Base-by-base conservation (phyloP, 1,284 basidiomycete species). In the Trichosporon coremiiforme region DNA sequence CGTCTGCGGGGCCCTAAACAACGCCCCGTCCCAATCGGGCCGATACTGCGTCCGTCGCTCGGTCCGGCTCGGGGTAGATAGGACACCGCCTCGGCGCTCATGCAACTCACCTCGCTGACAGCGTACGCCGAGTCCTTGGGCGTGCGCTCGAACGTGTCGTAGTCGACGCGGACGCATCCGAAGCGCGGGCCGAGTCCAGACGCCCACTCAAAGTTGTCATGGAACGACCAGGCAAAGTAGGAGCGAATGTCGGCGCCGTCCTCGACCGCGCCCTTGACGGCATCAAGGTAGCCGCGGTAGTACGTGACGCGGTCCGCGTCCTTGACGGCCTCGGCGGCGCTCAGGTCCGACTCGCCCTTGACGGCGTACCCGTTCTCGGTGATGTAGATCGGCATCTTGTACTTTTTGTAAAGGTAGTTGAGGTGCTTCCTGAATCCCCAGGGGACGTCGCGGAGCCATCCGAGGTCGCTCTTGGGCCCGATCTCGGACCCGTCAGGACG, bases 301-400 rank as follows among this genome's bases (percentile, higher is more conserved):
- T 91, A 92, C 68, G 88, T 85, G 41, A 91, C 86, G 12, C 90
- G 87, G 73, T 90, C 89, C 1, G 79, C 77, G 79, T 92, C 91
- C 62, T 45, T 35, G 64, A 68, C 29, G 1, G 89, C 90, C 65
- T 89, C 84, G 57, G 87, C 86, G 4, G 86, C 74, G 0, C 88
- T 75, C 77, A 88, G 85, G 13, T 75, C 77, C 75, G 86, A 84
- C 81, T 93, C 91, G 76, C 88, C 87, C 78, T 89, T 90, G 70
- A 89, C 88, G 0, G 90, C 86, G 77, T 90, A 91, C 0, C 90
- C 90, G 78, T 91, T 90, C 82, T 91, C 89, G 2, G 89, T 90
- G 35, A 90, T 86, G 68, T 88, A 90, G 73, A 92, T 90, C 0
- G 90, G 89, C 74, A 85, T 85, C 55, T 86, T 81, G 84, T 92